A percentile compares a stretch with the other conserved stretches of the same genome.
These are phyloP conservation scores for Exserohilum turcica DNA, from an alignment of 2,329 filamentous ascomycete species.

Conservation along the genomic window DNA sequence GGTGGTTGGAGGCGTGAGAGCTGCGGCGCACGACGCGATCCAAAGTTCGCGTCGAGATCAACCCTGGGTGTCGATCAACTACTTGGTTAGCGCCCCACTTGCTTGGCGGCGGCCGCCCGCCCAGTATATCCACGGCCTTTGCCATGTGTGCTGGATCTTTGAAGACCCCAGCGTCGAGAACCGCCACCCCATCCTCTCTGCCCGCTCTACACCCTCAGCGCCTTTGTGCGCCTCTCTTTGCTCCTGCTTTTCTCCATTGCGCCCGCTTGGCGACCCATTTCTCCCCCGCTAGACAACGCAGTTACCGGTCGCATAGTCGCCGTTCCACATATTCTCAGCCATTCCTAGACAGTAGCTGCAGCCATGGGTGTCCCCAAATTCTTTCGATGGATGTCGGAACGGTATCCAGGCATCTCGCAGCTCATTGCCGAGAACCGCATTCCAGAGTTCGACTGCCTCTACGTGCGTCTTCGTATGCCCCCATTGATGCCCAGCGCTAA, in stretches of 20 bases:
- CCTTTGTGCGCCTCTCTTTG: conserved; percentile 13
- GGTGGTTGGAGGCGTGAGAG: conserved; percentile 5
- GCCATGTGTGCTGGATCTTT: conserved; percentile 34
- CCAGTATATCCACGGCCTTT: conserved; percentile 25
- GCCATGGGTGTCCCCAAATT: conserved; percentile 82
- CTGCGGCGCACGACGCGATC: conserved; percentile 19
- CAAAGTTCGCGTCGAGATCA: conserved; percentile 24
- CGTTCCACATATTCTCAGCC: conserved; percentile 15
- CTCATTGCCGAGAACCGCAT: conserved; percentile 98
- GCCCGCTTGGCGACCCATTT: conserved; percentile 6
- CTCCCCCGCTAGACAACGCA: not conserved
- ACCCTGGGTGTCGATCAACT: conserved; percentile 8
- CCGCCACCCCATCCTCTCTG: conserved; percentile 28
- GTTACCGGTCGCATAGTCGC: conserved; percentile 4
- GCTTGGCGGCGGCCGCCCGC: conserved; percentile 18
- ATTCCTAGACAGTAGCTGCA: conserved; percentile 28
- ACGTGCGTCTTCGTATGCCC: conserved; percentile 59
- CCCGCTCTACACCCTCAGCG: conserved; percentile 27
- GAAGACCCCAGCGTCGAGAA: conserved; percentile 50
- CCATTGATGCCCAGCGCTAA: conserved; percentile 19
- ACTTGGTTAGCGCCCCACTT: conserved; percentile 17
- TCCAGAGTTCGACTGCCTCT: conserved; percentile 97
- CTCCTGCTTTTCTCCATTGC: conserved; percentile 2
- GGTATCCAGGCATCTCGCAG: conserved; percentile 97
- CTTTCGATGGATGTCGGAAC: conserved; percentile 98